Percentiles rank a stretch among this genome's conserved stretches.
These are phyloP conservation scores for Stephania japonica DNA, from an alignment of 164 flowering plant genomes.

Conservation along the genomic window DNA sequence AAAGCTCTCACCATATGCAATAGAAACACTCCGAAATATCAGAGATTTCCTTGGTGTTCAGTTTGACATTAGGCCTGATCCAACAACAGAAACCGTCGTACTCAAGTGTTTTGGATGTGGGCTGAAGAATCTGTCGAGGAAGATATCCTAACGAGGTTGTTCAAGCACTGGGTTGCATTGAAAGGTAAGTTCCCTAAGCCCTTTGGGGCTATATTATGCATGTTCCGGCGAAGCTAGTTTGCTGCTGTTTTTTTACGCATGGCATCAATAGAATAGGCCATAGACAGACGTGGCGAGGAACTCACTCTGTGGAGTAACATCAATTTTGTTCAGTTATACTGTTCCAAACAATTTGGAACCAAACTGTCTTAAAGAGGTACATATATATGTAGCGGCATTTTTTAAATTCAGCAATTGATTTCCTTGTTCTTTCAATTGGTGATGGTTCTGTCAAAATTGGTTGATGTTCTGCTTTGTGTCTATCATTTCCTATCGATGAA, in stretches of 20 bases:
- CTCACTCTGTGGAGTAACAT: not conserved
- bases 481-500: no score
- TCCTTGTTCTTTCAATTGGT: no score
- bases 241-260: not conserved
- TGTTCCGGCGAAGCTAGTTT: not conserved
- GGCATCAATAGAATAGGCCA: not conserved
- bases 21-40: slow-evolving; percentile 73
- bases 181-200: not conserved
- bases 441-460: no score
- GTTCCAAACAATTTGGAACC: not conserved
- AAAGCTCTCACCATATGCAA: slow-evolving; percentile 74
- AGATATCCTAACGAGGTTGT: slow-evolving; percentile 38
- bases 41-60: slow-evolving; percentile 68
- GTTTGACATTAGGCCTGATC: slow-evolving; percentile 71
- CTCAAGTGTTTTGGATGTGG: slow-evolving; percentile 80
- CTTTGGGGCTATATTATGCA: not conserved
- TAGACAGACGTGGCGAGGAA: not conserved
- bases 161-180: not conserved
- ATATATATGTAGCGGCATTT: not conserved
- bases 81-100: slow-evolving; percentile 57
- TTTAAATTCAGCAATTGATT: not conserved
- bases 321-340: not conserved
- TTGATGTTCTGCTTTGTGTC: no score
- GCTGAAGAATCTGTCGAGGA: slow-evolving; percentile 69
- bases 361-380: not conserved